These are phyloP conservation scores for Monosporascus cannonballus DNA, from an alignment of 2,329 filamentous ascomycete genomes.

Conservation along the genomic window DNA sequence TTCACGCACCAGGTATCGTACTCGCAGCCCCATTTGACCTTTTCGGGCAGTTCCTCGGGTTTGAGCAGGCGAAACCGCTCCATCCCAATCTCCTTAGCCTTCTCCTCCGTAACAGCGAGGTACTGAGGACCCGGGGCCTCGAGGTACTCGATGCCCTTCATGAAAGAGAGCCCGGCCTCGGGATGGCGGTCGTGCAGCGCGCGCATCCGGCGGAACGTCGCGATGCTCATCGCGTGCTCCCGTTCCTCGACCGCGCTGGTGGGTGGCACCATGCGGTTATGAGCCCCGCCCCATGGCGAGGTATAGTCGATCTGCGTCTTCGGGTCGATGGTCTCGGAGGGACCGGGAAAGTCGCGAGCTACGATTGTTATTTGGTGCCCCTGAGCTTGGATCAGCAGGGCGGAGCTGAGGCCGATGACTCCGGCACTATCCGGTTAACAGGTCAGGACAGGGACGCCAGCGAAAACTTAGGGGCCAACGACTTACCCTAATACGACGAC, in stretches of 20 bases:
- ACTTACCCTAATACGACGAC: conserved; percentile 22
- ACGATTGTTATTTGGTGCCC: conserved; percentile 36
- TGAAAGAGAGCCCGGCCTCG: conserved; percentile 41
- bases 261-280: conserved; percentile 46
- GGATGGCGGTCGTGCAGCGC: conserved; percentile 22
- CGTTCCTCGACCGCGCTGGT: conserved; percentile 25
- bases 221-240: conserved; percentile 37
- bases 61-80: conserved; percentile 32
- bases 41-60: conserved; percentile 32
- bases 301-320: conserved; percentile 42
- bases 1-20: conserved; percentile 52
- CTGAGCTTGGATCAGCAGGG: conserved; percentile 37
- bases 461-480: background rate
- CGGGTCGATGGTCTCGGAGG: conserved; percentile 38
- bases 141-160: conserved; percentile 46
- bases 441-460: background rate
- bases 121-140: conserved; percentile 39
- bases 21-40: conserved; percentile 39
- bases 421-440: conserved; percentile 36
- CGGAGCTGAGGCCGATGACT: conserved; percentile 44
- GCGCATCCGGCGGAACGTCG: conserved; percentile 38
- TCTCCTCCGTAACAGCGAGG: conserved; percentile 24
- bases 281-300: conserved; percentile 52
- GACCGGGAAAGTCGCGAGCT: conserved; percentile 40
- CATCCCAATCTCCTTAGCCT: conserved; percentile 26